Evolutionary conservation across 768 basidiomycete genomes (phyloP), one percentile per base, ranked within the genome.

Genomic region (Trametopsis cervina): DNA sequence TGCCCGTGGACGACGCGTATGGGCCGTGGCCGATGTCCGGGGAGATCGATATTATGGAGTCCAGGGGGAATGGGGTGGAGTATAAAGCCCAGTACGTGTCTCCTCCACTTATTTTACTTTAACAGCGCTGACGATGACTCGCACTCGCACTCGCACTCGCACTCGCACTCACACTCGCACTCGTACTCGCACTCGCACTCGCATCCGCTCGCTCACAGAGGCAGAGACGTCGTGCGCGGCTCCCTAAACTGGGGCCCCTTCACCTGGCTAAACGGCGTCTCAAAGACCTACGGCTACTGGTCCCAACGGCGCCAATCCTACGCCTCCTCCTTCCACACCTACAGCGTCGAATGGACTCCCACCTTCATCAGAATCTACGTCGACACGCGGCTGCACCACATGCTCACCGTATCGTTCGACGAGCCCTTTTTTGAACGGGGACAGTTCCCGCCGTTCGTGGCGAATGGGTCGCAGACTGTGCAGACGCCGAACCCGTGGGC

Each of bases 311-410:
- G 89, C 40, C 71, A 75, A 2, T 74, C 78, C 53, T 91, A 80
- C 61, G 79, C 79, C 54, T 68, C 81, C 43, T 73, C 59, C n/a
- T 94, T 85, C 74, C 89, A 93, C 61, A 87, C 80, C 2, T 94
- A 86, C 59, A 70, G 75, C 27, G 65, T 96, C 43, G 92, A 94
- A 67, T 96, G 92, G 92, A 81, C 77, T 26, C 74, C 83, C 49
- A 65, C 78, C 20, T 92, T 89, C 68, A 73, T 94, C 78, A 89
- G 84, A 21, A 76, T 87, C 54, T 90, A 88, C 60, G 87, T 94
- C 59, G 91, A 94, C 67, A 76, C 79, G n/a, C 78, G 89, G 26
- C 75, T 94, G 22, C 76, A 81, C 53, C 77, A 81, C 60, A 76
- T 86, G 70, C 73, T 88, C 50, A 70, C 82, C 39, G 61, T 89